Percentiles rank a stretch among this genome's conserved stretches.
These are phyloP conservation scores for Rhizopogon vinicolor DNA, from an alignment of 768 basidiomycete species.

Conservation along the genomic window DNA sequence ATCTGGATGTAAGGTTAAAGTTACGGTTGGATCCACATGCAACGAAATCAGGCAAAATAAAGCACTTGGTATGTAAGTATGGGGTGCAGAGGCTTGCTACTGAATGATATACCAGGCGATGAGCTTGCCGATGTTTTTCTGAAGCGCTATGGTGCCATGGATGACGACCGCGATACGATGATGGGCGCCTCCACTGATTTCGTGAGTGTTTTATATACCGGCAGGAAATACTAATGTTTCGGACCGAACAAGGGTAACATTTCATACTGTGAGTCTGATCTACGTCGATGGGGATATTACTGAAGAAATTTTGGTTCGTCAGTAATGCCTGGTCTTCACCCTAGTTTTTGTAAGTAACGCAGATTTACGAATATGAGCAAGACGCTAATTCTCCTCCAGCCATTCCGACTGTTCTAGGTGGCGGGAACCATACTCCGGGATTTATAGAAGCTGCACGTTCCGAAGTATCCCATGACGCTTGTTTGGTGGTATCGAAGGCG, in stretches of 20 bases:
- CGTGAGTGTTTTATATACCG: slow-evolving; percentile 35
- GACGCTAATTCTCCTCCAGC: slow-evolving; percentile 31
- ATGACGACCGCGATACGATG: slow-evolving; percentile 60
- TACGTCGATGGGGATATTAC: too few relatives aligned
- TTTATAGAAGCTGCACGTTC: slow-evolving; percentile 59
- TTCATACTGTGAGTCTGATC: slow-evolving; percentile 47
- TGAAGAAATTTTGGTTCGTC: slow-evolving; percentile 6
- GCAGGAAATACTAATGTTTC: background rate
- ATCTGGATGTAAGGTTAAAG: slow-evolving; percentile 50
- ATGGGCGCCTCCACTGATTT: slow-evolving; percentile 72
- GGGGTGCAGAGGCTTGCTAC: background rate
- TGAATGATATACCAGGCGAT: slow-evolving; percentile 35
- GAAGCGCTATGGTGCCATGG: slow-evolving; percentile 51
- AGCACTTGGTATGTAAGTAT: slow-evolving; percentile 39
- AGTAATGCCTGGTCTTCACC: slow-evolving; percentile 57
- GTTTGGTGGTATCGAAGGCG: slow-evolving; percentile 56
- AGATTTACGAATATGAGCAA: background rate
- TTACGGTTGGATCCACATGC: slow-evolving; percentile 27
- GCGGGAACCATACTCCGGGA: slow-evolving; percentile 67
- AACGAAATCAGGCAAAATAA: slow-evolving; percentile 63
- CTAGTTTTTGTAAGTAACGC: slow-evolving; percentile 37
- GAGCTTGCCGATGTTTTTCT: slow-evolving; percentile 55
- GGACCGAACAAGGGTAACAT: slow-evolving; percentile 35
- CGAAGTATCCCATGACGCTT: slow-evolving; percentile 52
- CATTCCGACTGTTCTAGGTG: slow-evolving; percentile 61